phyloP scores from a whole-genome alignment of 73 alveolate genomes.

The Symbiodinium natans region DNA sequence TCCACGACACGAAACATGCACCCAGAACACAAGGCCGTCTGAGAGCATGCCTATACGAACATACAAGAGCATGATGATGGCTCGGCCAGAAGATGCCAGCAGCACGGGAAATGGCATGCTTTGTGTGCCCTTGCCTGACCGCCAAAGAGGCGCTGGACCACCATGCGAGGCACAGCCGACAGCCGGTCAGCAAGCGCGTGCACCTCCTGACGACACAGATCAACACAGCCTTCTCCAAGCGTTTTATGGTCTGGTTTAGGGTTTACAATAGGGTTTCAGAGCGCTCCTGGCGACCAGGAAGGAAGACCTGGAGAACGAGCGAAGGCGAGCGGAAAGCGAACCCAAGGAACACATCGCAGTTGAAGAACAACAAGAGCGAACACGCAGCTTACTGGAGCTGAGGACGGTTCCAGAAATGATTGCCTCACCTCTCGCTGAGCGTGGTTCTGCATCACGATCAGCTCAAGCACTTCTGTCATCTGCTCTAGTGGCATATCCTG shows the following conservation, averaged over 20 bases:
- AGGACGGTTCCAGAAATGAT: neutral
- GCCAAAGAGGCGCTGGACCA: neutral
- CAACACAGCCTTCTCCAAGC: too few species aligned
- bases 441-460: neutral
- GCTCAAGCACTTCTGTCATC: neutral
- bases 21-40: too few species aligned
- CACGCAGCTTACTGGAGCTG: too few species aligned
- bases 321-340: too few species aligned
- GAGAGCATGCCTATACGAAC: too few species aligned
- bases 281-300: neutral
- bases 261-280: too few species aligned
- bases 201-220: too few species aligned
- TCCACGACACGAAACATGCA: too few species aligned
- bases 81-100: neutral
- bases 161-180: neutral
- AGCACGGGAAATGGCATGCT: neutral
- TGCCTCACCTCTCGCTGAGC: neutral
- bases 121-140: neutral
- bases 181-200: neutral
- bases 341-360: too few species aligned
- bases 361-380: too few species aligned
- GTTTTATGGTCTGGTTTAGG: too few species aligned
- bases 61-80: neutral
- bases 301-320: neutral
- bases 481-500: neutral